Evolutionary conservation across 1,284 basidiomycete genomes (phyloP), one percentile per base, ranked within the genome.

Genomic region (Apiotrichum montevideense): DNA sequence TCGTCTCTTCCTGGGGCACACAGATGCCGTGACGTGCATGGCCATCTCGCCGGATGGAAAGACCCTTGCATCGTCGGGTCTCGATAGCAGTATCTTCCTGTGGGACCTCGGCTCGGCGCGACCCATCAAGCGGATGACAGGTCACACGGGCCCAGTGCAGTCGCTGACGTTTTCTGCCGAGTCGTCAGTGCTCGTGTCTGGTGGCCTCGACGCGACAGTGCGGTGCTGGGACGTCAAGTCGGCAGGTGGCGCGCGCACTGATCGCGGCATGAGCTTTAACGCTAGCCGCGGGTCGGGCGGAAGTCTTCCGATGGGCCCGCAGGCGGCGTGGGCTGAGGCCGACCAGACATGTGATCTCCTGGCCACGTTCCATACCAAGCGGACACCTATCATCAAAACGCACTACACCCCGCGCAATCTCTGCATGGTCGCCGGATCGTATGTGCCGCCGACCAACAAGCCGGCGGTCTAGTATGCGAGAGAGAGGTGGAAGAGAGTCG

Each of bases 31-130:
- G n/a, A 88, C 91, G 5, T 84, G 87, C 2, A 78, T 98, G 58
- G 89, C 90, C 4, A 84, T 98, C 67, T 92, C 88, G 66, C 92
- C 94, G 3, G 95, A 98, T 75, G 96, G 96, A 2, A 83, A 87
- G 54, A 95, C 91, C 74, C 81, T 99, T 10, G 96, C 96, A 10
- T 93, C 86, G 59, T 29, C 65, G 88, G 91, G 88, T 32, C 91
- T 97, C 69, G 96, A 98, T 71, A 81, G 90, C 15, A 84, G 87
- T 3, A 95, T 99, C 77, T 92, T 89, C 70, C 78, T 99, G 1
- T 99, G 96, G 96, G 95, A 98, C 69, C 80, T 98, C 48, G 90
- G 90, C 2, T 91, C 90, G 32, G 93, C 94, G 6, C 85, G 87
- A 58, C 84, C 91, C 47, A 86, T 98, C 66, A 99, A 98, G 80